Evolutionary conservation across 176 grass and related monocot genomes (phyloP), one percentile per base, ranked within the genome.

Genomic region (Avena sativa): DNA sequence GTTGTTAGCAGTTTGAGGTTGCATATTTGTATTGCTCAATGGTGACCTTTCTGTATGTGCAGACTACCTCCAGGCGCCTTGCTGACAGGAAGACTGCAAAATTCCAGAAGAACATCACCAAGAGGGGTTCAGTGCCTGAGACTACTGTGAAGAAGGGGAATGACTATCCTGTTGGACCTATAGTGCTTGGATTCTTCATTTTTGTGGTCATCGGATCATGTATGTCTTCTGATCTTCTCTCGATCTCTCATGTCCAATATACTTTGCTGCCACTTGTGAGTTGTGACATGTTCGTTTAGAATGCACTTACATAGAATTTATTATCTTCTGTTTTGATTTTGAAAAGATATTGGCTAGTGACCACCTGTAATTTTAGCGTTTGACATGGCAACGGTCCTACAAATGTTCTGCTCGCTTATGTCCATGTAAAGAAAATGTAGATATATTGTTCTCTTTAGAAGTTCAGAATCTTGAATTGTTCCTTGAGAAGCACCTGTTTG

Each of bases 121-220:
- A 84, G 84, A 90, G 91, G 88, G 91, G 91, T 63, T 90, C 81
- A 0, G 88, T 92, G 32, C 88, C 91, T 81, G 91, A 92, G 13
- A 90, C 84, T 2, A 92, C 91, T 23, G 71, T 85, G 14, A 92
- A 92, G 88, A 92, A 90, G 85, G 91, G 88, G 36, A 90, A 90
- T 59, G 88, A 87, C 81, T 92, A 92, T 76, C 91, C 91, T n/a
- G 91, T 92, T 20, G 91, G 91, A 69, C 91, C 91, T 82, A 2
- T 92, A 2, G 77, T 87, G 4, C 88, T 92, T 28, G 91, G 91
- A 32, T 92, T 92, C 81, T 92, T 92, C 81, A 43, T 92, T 71
- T 92, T 92, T 77, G 91, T 92, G 2, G 91, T 92, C 76, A 85
- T 92, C 2, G 88, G 91, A 90, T 92, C 91, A 92, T 92, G 91